Conservation (phyloP, 1,139 yeast species). For the Debaryomyces fabryi region DNA sequence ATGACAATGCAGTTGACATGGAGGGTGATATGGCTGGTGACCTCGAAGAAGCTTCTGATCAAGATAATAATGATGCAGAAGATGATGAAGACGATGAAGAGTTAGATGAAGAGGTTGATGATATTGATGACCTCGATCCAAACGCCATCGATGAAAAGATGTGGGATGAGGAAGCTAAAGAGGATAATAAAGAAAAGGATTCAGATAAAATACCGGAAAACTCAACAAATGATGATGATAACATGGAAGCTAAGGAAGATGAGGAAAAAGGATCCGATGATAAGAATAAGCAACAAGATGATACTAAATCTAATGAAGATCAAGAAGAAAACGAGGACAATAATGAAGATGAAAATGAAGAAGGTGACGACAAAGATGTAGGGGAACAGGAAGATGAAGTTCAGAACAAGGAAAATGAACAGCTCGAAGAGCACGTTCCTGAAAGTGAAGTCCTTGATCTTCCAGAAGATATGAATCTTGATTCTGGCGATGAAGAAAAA, state of each 20-base stretch:
- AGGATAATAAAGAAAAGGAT: conserved; percentile 71
- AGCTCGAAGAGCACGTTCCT: conserved; percentile 71
- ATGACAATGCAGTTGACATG: conserved; percentile 86
- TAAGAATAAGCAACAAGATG: conserved; percentile 35
- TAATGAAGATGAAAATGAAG: conserved; percentile 42
- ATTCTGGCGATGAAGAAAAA: conserved; percentile 64
- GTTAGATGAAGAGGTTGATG: conserved; percentile 87
- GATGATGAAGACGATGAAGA: conserved; percentile 57
- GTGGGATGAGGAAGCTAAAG: conserved; percentile 96
- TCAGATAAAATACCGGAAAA: conserved; percentile 68
- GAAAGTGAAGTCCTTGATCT: conserved; percentile 80
- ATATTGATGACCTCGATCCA: conserved; percentile 88
- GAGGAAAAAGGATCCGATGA: conserved; percentile 43
- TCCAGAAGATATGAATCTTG: conserved; percentile 86
- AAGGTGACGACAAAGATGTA: conserved; percentile 62
- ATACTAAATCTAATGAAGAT: conserved; percentile 23
- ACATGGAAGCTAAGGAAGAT: conserved; percentile 62
- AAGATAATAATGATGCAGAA: conserved; percentile 62
- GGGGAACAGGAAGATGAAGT: conserved; percentile 83
- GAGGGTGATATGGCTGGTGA: conserved; percentile 98
- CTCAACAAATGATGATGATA: conserved; percentile 54
- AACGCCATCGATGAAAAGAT: conserved; percentile 95
- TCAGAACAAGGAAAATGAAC: conserved; percentile 69
- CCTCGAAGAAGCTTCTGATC: conserved; percentile 76
- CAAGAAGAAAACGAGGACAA: conserved; percentile 30